Evolutionary conservation across 2,329 filamentous ascomycete genomes (phyloP).

Genomic region (Ceratocystis cubensis): DNA sequence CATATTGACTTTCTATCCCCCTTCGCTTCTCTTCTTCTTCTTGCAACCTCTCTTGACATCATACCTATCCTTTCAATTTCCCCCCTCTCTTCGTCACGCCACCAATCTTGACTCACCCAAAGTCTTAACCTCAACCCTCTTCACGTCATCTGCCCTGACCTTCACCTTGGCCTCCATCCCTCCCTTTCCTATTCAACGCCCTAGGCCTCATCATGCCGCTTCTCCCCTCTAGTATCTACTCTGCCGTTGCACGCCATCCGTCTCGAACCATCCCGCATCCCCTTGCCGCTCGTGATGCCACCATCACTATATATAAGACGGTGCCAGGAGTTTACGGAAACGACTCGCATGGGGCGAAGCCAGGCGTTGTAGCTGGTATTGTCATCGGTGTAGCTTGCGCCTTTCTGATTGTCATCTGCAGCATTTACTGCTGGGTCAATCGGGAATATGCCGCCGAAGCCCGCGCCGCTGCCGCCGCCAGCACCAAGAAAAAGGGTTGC

Average conservation of each 20-base stretch:
- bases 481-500: not conserved
- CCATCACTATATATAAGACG: conserved; percentile 21
- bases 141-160: not conserved
- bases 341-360: conserved; percentile 9
- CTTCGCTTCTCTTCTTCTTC: not conserved
- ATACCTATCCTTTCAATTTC: not conserved
- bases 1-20: not conserved
- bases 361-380: conserved; percentile 18
- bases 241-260: not conserved
- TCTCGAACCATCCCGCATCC: conserved; percentile 30
- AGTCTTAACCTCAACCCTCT: not conserved
- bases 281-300: conserved; percentile 23
- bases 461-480: conserved; percentile 7
- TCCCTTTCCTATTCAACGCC: not conserved
- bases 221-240: not conserved
- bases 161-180: not conserved
- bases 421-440: conserved; percentile 21
- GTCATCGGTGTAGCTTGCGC: conserved; percentile 17
- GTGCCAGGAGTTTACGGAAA: conserved; percentile 22
- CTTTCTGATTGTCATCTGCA: conserved; percentile 19
- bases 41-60: not conserved
- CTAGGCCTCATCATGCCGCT: conserved; percentile 31
- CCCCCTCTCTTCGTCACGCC: not conserved
- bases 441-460: conserved; percentile 12
- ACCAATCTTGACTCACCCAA: too few species aligned